These are phyloP conservation scores for Kurtzmaniella natalensis DNA, from an alignment of 1,139 yeast genomes.

Conservation along the genomic window DNA sequence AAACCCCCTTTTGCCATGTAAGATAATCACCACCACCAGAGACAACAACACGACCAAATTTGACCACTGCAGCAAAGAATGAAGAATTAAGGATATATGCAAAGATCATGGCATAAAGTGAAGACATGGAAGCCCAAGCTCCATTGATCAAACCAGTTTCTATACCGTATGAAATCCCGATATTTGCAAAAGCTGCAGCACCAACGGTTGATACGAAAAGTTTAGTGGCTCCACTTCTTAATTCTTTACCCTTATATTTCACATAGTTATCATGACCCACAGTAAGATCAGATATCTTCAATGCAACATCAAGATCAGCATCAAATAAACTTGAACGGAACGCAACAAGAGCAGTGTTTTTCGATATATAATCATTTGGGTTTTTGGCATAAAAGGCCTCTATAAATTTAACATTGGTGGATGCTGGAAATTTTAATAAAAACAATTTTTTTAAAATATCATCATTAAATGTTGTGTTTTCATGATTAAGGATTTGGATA, in stretches of 20 bases:
- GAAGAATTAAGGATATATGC: conserved; percentile 64
- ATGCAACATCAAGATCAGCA: conserved; percentile 56
- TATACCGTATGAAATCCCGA: conserved; percentile 33
- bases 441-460: conserved; percentile 27
- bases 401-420: conserved; percentile 26
- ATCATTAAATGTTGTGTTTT: conserved; percentile 18
- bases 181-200: conserved; percentile 33
- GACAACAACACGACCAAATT: conserved; percentile 47
- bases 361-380: conserved; percentile 32
- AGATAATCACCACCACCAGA: conserved; percentile 52
- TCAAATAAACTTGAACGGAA: conserved; percentile 55
- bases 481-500: conserved; percentile 17
- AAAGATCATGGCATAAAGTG: conserved; percentile 57
- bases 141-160: conserved; percentile 30
- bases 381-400: conserved; percentile 32
- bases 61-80: conserved; percentile 55
- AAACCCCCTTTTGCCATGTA: conserved; percentile 63
- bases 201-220: conserved; percentile 31
- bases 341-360: conserved; percentile 53
- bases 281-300: conserved; percentile 56
- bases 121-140: conserved; percentile 41
- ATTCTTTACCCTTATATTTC: conserved; percentile 21
- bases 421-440: conserved; percentile 30
- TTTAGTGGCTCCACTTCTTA: conserved; percentile 26
- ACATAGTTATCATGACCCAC: conserved; percentile 54